These are phyloP conservation scores for Schwanniomyces polymorphus DNA, from an alignment of 805 yeast species.

Conservation along the genomic window DNA sequence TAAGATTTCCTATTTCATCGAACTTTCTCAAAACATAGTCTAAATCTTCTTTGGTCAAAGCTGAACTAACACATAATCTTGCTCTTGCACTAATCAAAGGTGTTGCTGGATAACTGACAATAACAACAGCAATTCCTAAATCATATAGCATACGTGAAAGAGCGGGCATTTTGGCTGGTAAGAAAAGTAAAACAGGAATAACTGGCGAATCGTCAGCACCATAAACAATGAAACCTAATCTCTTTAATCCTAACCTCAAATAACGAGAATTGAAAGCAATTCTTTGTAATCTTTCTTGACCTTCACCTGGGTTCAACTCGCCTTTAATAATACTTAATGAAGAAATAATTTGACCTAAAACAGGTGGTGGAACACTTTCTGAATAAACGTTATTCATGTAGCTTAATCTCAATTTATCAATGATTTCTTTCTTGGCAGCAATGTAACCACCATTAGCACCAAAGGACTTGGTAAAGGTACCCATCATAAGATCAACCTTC, in stretches of 20 bases:
- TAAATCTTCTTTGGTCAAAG: constrained; percentile 91
- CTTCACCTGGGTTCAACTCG: constrained; percentile 87
- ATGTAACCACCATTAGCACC: constrained; percentile 99
- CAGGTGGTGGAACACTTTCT: constrained; percentile 90
- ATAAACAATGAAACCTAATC: constrained; percentile 89
- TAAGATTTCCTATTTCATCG: constrained; percentile 74
- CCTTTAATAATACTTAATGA: constrained; percentile 81
- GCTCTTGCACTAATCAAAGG: constrained; percentile 88
- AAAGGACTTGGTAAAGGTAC: constrained; percentile 94
- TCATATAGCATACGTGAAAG: constrained; percentile 79
- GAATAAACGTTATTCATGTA: constrained; percentile 74
- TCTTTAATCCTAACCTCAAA: constrained; percentile 83
- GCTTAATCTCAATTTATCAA: constrained; percentile 72
- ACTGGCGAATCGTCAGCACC: constrained; percentile 98
- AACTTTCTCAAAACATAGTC: constrained; percentile 73
- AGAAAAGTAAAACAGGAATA: constrained; percentile 80
- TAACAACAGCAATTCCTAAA: constrained; percentile 86
- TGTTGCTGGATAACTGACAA: constrained; percentile 98
- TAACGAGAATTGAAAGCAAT: constrained; percentile 96
- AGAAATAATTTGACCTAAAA: constrained; percentile 80
- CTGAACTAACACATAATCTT: constrained; percentile 88
- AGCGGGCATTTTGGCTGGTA: constrained; percentile 94
- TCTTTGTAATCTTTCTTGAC: constrained; percentile 84
- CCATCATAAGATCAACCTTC: constrained; percentile 88
- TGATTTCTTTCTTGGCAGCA: constrained; percentile 69